phyloP scores from a whole-genome alignment of 164 flowering plant species.

The Kingdonia uniflora region DNA sequence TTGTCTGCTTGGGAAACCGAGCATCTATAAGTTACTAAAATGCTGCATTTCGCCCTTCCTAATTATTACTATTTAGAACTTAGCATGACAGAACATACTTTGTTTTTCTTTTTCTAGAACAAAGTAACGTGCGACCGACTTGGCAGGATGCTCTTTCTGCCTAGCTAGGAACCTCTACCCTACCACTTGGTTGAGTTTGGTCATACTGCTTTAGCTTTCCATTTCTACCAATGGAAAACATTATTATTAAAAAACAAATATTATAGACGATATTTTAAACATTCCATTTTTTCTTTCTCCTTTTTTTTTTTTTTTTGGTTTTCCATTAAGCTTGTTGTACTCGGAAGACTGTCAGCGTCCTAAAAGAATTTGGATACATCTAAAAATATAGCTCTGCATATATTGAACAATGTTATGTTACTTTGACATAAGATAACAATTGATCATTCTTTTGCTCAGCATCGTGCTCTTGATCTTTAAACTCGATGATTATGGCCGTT shows the following conservation, averaged over 20 bases:
- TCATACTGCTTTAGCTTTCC: background rate
- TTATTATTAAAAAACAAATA: background rate
- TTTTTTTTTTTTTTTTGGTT: too few relatives aligned
- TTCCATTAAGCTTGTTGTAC: slow-evolving; percentile 62
- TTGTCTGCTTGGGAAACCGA: slow-evolving; percentile 91
- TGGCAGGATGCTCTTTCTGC: slow-evolving; percentile 87
- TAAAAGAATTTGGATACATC: slow-evolving; percentile 71
- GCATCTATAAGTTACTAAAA: slow-evolving; percentile 83
- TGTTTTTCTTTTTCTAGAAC: slow-evolving; percentile 37
- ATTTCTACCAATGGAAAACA: background rate
- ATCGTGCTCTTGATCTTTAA: too few relatives aligned
- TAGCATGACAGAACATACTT: background rate
- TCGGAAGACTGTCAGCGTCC: slow-evolving; percentile 82
- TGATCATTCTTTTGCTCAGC: too few relatives aligned
- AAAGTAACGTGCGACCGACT: slow-evolving; percentile 74
- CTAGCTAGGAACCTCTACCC: slow-evolving; percentile 88
- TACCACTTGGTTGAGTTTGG: slow-evolving; percentile 72
- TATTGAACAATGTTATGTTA: background rate
- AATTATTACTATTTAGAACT: slow-evolving; percentile 3
- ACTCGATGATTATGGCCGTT: too few relatives aligned
- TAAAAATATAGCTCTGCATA: background rate
- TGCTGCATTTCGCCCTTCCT: background rate
- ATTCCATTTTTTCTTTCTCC: background rate
- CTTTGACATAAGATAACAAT: slow-evolving; percentile 41
- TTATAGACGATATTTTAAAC: background rate